Evolutionary conservation across 805 yeast genomes (phyloP).

Genomic region (Starmera dryadoides): DNA sequence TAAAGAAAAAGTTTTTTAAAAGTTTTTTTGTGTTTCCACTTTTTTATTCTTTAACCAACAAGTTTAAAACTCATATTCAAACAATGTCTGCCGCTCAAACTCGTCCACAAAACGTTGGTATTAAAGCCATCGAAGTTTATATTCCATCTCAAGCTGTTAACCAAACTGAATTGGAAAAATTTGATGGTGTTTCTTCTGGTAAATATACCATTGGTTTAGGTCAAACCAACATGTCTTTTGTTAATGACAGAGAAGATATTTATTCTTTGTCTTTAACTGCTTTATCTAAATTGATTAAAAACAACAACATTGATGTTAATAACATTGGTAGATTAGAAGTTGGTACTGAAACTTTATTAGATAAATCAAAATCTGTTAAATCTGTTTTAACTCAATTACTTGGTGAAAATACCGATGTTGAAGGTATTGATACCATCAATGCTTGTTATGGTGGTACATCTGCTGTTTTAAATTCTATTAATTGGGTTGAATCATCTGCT

Average conservation of each 20-base stretch:
- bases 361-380: slow-evolving; percentile 95
- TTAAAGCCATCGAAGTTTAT: slow-evolving; percentile 92
- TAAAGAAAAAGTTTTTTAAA: slow-evolving; percentile 16
- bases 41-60: neutral
- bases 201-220: slow-evolving; percentile 98
- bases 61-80: neutral
- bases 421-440: slow-evolving; percentile 92
- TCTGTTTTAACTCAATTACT: slow-evolving; percentile 92
- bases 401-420: slow-evolving; percentile 82
- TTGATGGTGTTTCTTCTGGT: slow-evolving; percentile 84
- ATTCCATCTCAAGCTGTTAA: slow-evolving; percentile 79
- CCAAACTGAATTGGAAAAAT: slow-evolving; percentile 81
- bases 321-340: slow-evolving; percentile 92
- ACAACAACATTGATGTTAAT: slow-evolving; percentile 76
- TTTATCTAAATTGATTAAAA: slow-evolving; percentile 63
- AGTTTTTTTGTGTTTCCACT: neutral
- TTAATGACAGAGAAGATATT: slow-evolving; percentile 95
- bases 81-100: neutral
- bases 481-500: slow-evolving; percentile 92
- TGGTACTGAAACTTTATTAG: slow-evolving; percentile 95
- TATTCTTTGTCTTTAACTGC: slow-evolving; percentile 94
- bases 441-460: slow-evolving; percentile 99
- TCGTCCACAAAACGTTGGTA: slow-evolving; percentile 83
- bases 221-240: slow-evolving; percentile 96
- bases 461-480: slow-evolving; percentile 87